Conservation (phyloP, 2,329 filamentous ascomycete genomes). For the Fusarium euwallaceae region DNA sequence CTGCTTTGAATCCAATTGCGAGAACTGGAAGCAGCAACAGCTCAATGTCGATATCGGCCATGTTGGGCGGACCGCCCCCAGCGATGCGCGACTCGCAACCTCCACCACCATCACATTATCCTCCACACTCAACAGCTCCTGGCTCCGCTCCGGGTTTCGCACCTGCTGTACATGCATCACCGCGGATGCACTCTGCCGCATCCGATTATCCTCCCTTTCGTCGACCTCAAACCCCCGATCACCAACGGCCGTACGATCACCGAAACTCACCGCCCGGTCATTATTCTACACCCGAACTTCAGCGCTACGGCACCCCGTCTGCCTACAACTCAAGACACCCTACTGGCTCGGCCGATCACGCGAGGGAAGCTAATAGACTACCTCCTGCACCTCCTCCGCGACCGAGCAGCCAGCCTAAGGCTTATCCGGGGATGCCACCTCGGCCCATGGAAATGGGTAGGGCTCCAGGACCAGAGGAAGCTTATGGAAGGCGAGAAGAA, state of each 20-base stretch:
- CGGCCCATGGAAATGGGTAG: slow-evolving; percentile 63
- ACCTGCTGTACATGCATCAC: slow-evolving; percentile 66
- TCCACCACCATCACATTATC: slow-evolving; percentile 57
- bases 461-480: slow-evolving; percentile 54
- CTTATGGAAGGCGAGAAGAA: slow-evolving; percentile 66
- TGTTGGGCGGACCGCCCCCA: slow-evolving; percentile 65
- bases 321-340: slow-evolving; percentile 65
- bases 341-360: slow-evolving; percentile 61
- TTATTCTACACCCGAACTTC: slow-evolving; percentile 70
- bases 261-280: slow-evolving; percentile 64
- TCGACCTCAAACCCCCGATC: slow-evolving; percentile 81
- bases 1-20: slow-evolving; percentile 64
- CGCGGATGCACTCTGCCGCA: slow-evolving; percentile 66
- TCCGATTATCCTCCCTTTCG: slow-evolving; percentile 74
- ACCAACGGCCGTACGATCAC: slow-evolving; percentile 67
- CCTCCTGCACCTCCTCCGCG: slow-evolving; percentile 60
- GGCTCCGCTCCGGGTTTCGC: slow-evolving; percentile 61
- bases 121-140: slow-evolving; percentile 56
- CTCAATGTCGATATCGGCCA: slow-evolving; percentile 73
- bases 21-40: slow-evolving; percentile 62
- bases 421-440: slow-evolving; percentile 59
- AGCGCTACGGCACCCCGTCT: slow-evolving; percentile 71
- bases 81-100: slow-evolving; percentile 57
- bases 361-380: slow-evolving; percentile 55
- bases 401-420: slow-evolving; percentile 66